Conservation (phyloP, 179 eudicot genomes). For the Heliamphora ciliata region DNA sequence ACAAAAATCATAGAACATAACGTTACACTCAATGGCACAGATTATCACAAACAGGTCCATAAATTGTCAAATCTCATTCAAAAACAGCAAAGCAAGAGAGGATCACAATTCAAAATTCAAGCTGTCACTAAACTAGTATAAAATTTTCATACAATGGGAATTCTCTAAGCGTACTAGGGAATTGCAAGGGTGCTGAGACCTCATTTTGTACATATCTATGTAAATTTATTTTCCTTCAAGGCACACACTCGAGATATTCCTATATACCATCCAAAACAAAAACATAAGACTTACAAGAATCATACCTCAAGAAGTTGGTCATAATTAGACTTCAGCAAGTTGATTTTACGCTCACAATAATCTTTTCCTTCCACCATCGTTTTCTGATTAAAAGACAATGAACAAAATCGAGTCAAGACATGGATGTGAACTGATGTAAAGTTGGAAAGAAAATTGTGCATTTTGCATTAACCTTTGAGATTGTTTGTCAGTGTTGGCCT, state of each 20-base stretch:
- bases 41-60: not conserved
- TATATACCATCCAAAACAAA: not conserved
- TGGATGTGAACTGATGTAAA: not conserved
- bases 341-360: constrained; percentile 90
- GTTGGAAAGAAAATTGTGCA: no score
- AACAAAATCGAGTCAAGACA: constrained; percentile 14
- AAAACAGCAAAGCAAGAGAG: not conserved
- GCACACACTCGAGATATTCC: not conserved
- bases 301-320: constrained; percentile 95
- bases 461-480: no score
- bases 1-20: constrained; percentile 1
- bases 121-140: not conserved
- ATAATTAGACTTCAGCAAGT: constrained; percentile 81
- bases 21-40: not conserved
- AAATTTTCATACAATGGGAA: no score
- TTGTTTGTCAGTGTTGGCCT: no score
- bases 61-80: not conserved
- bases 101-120: not conserved
- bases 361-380: constrained; percentile 92
- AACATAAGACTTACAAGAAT: constrained; percentile 1
- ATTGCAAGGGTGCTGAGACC: not conserved
- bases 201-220: not conserved
- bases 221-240: not conserved
- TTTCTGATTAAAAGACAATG: constrained; percentile 42
- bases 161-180: not conserved